These are phyloP conservation scores for Aspergillus sclerotiicarbonarius DNA, from an alignment of 495 filamentous ascomycete species.

Conservation along the genomic window DNA sequence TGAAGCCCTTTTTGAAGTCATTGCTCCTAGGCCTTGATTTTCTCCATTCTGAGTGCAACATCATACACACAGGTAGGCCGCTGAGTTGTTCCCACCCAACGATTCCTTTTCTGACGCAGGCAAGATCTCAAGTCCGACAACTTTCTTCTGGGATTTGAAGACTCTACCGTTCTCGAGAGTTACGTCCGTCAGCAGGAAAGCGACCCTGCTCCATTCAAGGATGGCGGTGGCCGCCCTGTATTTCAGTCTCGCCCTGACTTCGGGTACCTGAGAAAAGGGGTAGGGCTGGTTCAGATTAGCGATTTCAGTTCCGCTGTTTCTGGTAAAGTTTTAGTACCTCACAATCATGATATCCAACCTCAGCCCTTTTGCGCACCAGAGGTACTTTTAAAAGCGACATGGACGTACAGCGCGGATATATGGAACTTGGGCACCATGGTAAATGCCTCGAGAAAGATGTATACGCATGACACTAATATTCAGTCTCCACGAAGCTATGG, in stretches of 20 bases:
- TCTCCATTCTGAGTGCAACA: constrained; percentile 35
- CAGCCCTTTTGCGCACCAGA: constrained; percentile 31
- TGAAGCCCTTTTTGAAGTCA: constrained; percentile 29
- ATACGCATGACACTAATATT: constrained; percentile 2
- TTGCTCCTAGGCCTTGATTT: constrained; percentile 37
- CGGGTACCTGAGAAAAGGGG: constrained; percentile 23
- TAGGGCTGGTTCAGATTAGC: constrained; percentile 26
- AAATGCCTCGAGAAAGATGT: background rate
- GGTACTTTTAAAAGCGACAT: constrained; percentile 32
- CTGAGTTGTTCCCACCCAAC: background rate
- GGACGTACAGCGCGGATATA: constrained; percentile 41
- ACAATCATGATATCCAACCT: constrained; percentile 33
- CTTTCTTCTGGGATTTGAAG: constrained; percentile 36
- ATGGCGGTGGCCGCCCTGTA: constrained; percentile 16
- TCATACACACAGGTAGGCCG: constrained; percentile 31
- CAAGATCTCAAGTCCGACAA: constrained; percentile 42
- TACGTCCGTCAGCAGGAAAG: constrained; percentile 24
- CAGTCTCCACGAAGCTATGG: constrained; percentile 27
- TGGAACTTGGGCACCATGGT: constrained; percentile 38
- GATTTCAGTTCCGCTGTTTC: constrained; percentile 37
- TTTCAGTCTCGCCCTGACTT: constrained; percentile 34
- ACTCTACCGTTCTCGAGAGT: constrained; percentile 28
- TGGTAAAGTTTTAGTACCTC: constrained; percentile 18
- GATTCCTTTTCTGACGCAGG: background rate
- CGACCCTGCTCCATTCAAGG: constrained; percentile 28